Base-by-base conservation (phyloP, 2,329 filamentous ascomycete genomes). In the Colletotrichum chlorophyti region DNA sequence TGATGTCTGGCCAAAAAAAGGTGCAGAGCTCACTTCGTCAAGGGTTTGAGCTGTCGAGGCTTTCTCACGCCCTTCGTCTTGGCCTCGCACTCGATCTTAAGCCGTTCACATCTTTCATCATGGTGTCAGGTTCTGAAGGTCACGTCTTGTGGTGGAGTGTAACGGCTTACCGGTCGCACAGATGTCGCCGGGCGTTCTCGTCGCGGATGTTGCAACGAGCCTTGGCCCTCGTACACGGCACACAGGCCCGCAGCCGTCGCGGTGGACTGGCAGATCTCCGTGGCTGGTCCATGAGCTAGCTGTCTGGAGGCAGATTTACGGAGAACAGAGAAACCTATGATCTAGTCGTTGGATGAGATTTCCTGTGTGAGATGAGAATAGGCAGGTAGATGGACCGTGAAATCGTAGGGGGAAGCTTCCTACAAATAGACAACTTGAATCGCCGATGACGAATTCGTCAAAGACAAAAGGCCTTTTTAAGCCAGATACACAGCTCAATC, bases 41-140 rank as follows among this genome's bases (percentile, higher is more conserved):
- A 43, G 11, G 61, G 62, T 31, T 66, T 66, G 27, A 73, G 65
- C 41, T 68, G 70, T 14, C 71, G 65, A 6, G 71, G 65, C 53
- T 65, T 73, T 49, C 72, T 67, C 45, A 74, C 43, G 15, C 66
- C 63, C 37, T 58, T 68, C 6, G 66, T 63, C 61, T 72, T 72
- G 3, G 65, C 65, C 4, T 51, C 40, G 49, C 72, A 74, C 5
- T 65, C 62, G 4, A 68, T 67, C 3, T 63, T 64, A 29, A 70
- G 49, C 45, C 64, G 58, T 26, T 70, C 62, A 37, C 70, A 74
- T 46, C 65, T 65, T 15, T 41, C 21, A n/a, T n/a, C 23, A 17
- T 23, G n/a, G 6, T n/a, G 4, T 26, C 23, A 27, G 7, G 12
- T 12, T 12, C 23, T 15, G n/a, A n/a, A 11, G 10, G 6, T 11